Conservation (phyloP, 345 rosid genomes). For the Barbarea vulgaris region DNA sequence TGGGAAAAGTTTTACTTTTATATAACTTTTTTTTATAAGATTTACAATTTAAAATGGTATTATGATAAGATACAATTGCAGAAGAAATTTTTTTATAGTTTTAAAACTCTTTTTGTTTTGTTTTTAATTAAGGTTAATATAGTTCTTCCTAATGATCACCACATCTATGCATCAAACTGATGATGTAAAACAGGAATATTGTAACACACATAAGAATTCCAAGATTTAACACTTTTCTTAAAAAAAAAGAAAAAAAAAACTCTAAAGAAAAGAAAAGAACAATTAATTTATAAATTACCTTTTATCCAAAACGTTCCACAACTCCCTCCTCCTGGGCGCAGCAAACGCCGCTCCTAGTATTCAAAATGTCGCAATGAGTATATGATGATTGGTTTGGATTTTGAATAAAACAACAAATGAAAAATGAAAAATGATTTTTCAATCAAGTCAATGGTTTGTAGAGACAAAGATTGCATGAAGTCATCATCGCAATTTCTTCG, state of each 20-base stretch:
- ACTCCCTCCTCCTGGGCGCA: conserved; percentile 28
- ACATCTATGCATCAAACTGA: background rate
- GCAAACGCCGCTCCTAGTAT: conserved; percentile 32
- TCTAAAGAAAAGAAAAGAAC: background rate
- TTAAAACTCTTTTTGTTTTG: background rate
- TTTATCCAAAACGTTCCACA: conserved; percentile 6
- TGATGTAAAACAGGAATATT: background rate
- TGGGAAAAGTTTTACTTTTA: no score
- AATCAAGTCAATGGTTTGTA: background rate
- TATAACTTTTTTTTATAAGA: no score
- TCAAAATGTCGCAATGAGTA: conserved; percentile 6
- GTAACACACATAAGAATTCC: background rate
- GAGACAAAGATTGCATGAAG: background rate
- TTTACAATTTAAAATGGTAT: no score
- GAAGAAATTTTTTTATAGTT: background rate
- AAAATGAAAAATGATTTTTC: background rate
- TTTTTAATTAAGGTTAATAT: background rate
- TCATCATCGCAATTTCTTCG: background rate
- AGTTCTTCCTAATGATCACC: background rate
- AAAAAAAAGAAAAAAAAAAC: no score
- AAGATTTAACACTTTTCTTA: background rate
- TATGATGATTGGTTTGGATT: conserved; percentile 16
- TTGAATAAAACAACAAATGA: background rate
- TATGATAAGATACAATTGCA: no score
- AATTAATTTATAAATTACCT: conserved; percentile 1